phyloP scores from a whole-genome alignment of 73 alveolate genomes.

The Diophrys sp. region DNA sequence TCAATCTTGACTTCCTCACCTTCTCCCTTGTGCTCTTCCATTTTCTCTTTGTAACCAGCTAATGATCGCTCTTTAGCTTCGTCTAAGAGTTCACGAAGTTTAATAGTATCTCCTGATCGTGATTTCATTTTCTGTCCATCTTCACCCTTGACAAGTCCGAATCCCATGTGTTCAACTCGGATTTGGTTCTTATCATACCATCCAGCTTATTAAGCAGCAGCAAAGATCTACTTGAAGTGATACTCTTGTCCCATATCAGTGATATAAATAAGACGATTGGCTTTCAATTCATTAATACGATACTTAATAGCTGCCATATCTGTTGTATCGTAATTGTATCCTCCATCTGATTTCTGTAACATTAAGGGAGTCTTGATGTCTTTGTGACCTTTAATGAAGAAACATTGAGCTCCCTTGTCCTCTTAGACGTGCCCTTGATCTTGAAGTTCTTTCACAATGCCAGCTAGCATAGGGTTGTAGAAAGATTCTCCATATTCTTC shows the following conservation, averaged over 20 bases:
- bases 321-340: constrained; percentile 97
- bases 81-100: constrained; percentile 89
- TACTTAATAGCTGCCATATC: constrained; percentile 97
- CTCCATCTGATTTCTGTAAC: constrained; percentile 98
- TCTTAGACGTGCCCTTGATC: constrained; percentile 70
- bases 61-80: constrained; percentile 96
- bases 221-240: constrained; percentile 94
- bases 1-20: constrained; percentile 66
- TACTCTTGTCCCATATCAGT: constrained; percentile 96
- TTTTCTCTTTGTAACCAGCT: constrained; percentile 61
- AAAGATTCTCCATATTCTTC: constrained; percentile 96
- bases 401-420: constrained; percentile 90
- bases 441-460: constrained; percentile 84
- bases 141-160: constrained; percentile 96
- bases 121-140: constrained; percentile 88
- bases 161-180: constrained; percentile 96
- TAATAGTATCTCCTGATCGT: constrained; percentile 94
- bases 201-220: constrained; percentile 95
- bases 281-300: constrained; percentile 72
- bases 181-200: constrained; percentile 71
- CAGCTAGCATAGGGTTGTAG: constrained; percentile 91
- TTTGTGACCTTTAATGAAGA: constrained; percentile 57
- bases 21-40: constrained; percentile 35
- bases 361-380: constrained; percentile 83
- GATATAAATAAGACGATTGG: constrained; percentile 90